Conservation (phyloP, 2,329 filamentous ascomycete species). For the Colletotrichum ledebouriae region DNA sequence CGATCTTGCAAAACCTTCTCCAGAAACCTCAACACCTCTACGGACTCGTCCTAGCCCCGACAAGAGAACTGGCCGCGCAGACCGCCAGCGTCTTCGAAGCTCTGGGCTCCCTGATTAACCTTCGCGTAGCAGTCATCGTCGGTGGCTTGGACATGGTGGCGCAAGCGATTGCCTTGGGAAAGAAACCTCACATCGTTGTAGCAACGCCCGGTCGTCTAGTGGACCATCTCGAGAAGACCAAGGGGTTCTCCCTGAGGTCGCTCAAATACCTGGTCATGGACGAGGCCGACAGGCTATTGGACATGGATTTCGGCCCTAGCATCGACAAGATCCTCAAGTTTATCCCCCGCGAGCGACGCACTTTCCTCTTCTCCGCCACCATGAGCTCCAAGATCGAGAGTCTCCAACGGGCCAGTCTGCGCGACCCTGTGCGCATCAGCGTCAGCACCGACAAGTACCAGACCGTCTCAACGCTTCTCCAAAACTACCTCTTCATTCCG, state of each 20-base stretch:
- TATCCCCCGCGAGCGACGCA: slow-evolving; percentile 80
- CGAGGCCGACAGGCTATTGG: slow-evolving; percentile 90
- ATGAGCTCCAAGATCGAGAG: slow-evolving; percentile 95
- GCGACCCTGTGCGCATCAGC: slow-evolving; percentile 85
- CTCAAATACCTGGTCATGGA: slow-evolving; percentile 95
- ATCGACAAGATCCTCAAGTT: slow-evolving; percentile 95
- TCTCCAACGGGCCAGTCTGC: slow-evolving; percentile 88
- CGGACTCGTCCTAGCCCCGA: slow-evolving; percentile 91
- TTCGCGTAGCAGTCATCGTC: slow-evolving; percentile 87
- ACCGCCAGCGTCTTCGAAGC: slow-evolving; percentile 91
- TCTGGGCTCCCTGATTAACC: slow-evolving; percentile 87
- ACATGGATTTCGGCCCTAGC: slow-evolving; percentile 93
- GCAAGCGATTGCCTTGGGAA: slow-evolving; percentile 91
- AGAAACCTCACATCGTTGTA: slow-evolving; percentile 94
- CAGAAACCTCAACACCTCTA: slow-evolving; percentile 89
- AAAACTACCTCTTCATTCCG: slow-evolving; percentile 89
- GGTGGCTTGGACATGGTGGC: slow-evolving; percentile 97
- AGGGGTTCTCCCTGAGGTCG: slow-evolving; percentile 87
- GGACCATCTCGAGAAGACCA: slow-evolving; percentile 96
- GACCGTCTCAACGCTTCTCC: slow-evolving; percentile 89
- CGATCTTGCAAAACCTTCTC: slow-evolving; percentile 91
- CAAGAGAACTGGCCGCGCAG: slow-evolving; percentile 92
- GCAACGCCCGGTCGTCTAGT: slow-evolving; percentile 59
- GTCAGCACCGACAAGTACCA: slow-evolving; percentile 89
- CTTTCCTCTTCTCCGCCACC: slow-evolving; percentile 93